These are phyloP conservation scores for Ustulina deusta DNA, from an alignment of 2,329 filamentous ascomycete species.

Conservation along the genomic window DNA sequence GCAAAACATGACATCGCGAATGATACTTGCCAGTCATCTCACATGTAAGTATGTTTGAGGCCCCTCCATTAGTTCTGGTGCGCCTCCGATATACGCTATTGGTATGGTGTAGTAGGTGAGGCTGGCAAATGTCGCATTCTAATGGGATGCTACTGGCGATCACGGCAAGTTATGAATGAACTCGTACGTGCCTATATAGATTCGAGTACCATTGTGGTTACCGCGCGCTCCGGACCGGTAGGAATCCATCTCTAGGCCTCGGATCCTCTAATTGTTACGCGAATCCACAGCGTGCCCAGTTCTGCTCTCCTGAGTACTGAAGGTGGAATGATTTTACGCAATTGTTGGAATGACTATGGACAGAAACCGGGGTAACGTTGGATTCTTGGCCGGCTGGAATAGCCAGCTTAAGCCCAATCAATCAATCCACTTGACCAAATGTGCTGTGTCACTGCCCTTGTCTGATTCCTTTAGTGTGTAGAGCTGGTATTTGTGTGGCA, in stretches of 20 bases:
- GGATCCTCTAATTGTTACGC: neutral
- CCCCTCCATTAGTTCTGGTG: neutral
- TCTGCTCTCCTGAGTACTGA: neutral
- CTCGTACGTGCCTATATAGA: neutral
- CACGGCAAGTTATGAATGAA: neutral
- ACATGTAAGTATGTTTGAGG: neutral
- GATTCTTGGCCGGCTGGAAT: constrained; percentile 20
- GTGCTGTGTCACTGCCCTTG: neutral
- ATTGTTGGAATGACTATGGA: neutral
- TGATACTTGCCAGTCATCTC: no score
- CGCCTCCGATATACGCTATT: neutral
- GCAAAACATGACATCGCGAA: neutral
- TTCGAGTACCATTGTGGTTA: neutral
- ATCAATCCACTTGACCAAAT: constrained; percentile 1
- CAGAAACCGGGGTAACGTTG: constrained; percentile 13
- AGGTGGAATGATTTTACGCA: neutral
- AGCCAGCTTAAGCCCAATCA: constrained; percentile 2
- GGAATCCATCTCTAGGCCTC: neutral
- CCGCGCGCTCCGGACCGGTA: constrained; percentile 3
- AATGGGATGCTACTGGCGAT: constrained; percentile 7
- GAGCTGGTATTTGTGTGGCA: neutral
- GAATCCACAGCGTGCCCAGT: neutral
- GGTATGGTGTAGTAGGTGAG: neutral
- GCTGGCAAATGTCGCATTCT: neutral
- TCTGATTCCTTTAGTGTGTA: neutral